A percentile compares a stretch with the other conserved stretches of the same genome.
Conservation (phyloP, 192 early-diverging fungal species). For the Backusella macrospora region DNA sequence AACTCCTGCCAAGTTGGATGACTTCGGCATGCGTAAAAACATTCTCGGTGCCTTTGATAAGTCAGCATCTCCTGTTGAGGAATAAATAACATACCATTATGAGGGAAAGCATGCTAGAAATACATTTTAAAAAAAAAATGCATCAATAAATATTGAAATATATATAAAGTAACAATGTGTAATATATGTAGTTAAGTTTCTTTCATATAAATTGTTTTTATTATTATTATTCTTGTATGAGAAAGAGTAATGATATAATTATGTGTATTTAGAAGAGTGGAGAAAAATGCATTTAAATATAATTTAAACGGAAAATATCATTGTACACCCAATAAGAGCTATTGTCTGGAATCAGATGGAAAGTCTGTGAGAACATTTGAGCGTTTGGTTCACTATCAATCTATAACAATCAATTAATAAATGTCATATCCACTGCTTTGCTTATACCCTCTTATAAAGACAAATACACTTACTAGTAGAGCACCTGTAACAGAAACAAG, state of each 20-base stretch:
- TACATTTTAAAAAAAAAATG: background rate
- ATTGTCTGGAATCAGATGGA: constrained; percentile 80
- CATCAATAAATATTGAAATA: background rate
- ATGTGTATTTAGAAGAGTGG: no score
- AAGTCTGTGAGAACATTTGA: constrained; percentile 84
- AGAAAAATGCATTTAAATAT: constrained; percentile 46
- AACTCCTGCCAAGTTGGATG: constrained; percentile 73
- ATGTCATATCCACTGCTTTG: background rate
- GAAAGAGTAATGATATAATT: background rate
- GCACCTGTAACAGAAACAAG: constrained; percentile 88
- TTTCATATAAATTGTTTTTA: no score
- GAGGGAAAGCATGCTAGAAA: background rate
- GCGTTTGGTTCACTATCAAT: constrained; percentile 83
- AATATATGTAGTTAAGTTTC: no score
- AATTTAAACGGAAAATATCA: constrained; percentile 84
- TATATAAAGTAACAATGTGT: background rate
- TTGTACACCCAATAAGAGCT: constrained; percentile 80
- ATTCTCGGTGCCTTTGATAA: constrained; percentile 64
- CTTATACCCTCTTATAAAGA: background rate
- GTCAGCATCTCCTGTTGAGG: constrained; percentile 17
- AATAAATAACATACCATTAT: background rate
- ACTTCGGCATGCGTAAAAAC: constrained; percentile 86
- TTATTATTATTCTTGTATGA: no score
- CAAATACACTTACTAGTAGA: constrained; percentile 62
- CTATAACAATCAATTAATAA: constrained; percentile 29